These are phyloP conservation scores for Pyricularia sp. DNA, from an alignment of 2,329 filamentous ascomycete species.

Conservation along the genomic window DNA sequence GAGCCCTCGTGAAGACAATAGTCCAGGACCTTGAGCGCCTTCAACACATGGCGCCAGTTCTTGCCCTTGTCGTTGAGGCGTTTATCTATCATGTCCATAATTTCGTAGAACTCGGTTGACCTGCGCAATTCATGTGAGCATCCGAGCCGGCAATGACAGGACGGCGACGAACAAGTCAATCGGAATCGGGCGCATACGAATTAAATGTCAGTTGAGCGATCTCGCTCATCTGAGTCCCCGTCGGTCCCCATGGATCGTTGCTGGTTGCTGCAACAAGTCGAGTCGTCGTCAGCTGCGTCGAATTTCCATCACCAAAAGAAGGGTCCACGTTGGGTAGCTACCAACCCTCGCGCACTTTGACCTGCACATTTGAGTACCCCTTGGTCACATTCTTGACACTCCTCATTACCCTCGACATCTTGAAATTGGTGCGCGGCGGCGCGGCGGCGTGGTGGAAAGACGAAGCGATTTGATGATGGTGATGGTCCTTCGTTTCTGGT, in stretches of 20 bases:
- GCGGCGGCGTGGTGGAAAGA: not conserved
- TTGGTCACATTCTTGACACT: conserved; percentile 99
- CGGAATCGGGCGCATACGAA: conserved; percentile 54
- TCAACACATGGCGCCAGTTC: conserved; percentile 97
- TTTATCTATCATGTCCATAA: conserved; percentile 99
- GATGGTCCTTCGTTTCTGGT: not conserved
- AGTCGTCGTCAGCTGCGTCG: conserved; percentile 17
- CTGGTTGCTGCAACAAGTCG: conserved; percentile 65
- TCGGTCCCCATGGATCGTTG: conserved; percentile 97
- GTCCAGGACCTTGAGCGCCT: conserved; percentile 94
- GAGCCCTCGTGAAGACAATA: conserved; percentile 97
- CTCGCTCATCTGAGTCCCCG: conserved; percentile 96
- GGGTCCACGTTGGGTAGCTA: conserved; percentile 10
- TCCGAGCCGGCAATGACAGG: not conserved
- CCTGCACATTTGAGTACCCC: conserved; percentile 91
- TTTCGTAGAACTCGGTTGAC: conserved; percentile 96
- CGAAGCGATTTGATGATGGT: not conserved
- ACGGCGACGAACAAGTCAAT: not conserved
- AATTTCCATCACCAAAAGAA: not conserved
- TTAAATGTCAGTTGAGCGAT: conserved; percentile 97
- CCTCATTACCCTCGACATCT: conserved; percentile 94
- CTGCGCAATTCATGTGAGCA: conserved; percentile 32
- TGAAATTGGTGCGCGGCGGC: conserved; percentile 19
- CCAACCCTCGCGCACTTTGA: conserved; percentile 96
- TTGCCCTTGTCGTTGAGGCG: conserved; percentile 98